phyloP scores from a whole-genome alignment of 768 basidiomycete species.

The Calocybe cyanea region DNA sequence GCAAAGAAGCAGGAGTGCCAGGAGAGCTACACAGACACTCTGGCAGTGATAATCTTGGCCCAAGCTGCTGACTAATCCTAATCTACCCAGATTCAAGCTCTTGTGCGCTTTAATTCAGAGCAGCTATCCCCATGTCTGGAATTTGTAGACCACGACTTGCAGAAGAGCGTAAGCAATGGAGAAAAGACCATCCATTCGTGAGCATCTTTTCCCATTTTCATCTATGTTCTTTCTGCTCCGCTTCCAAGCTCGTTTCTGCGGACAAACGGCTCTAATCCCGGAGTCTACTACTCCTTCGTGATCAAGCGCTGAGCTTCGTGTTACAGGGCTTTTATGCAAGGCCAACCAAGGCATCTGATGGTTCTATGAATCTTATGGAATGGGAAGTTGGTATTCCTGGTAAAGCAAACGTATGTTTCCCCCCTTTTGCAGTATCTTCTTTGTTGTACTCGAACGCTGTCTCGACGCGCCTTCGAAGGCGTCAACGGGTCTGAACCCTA shows the following conservation, averaged over 20 bases:
- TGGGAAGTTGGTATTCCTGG: constrained; percentile 99
- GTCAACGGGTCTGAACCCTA: constrained; percentile 2
- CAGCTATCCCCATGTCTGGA: constrained; percentile 59
- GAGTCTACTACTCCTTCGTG: too few relatives aligned
- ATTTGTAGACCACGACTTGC: constrained; percentile 91
- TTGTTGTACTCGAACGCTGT: constrained; percentile 5
- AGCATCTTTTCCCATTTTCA: constrained; percentile 28
- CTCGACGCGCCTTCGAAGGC: constrained; percentile 12
- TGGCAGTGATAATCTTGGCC: too few relatives aligned
- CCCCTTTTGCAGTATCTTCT: background rate
- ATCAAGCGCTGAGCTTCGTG: background rate
- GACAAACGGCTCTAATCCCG: too few relatives aligned
- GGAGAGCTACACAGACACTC: too few relatives aligned
- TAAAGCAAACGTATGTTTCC: constrained; percentile 68
- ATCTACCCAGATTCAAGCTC: too few relatives aligned
- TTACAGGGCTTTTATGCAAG: constrained; percentile 96
- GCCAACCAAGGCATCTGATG: constrained; percentile 85
- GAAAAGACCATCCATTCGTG: constrained; percentile 98
- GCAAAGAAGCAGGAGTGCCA: too few relatives aligned
- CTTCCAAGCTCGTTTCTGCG: background rate
- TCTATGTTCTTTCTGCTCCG: background rate
- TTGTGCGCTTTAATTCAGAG: too few relatives aligned
- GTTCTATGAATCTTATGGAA: constrained; percentile 93
- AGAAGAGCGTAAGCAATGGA: constrained; percentile 98
- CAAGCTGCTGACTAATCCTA: constrained; percentile 2